Percentiles rank a stretch among this genome's conserved stretches.
phyloP scores from a whole-genome alignment of 139 green algal genomes.

The Raphidocelis subcapitata region DNA sequence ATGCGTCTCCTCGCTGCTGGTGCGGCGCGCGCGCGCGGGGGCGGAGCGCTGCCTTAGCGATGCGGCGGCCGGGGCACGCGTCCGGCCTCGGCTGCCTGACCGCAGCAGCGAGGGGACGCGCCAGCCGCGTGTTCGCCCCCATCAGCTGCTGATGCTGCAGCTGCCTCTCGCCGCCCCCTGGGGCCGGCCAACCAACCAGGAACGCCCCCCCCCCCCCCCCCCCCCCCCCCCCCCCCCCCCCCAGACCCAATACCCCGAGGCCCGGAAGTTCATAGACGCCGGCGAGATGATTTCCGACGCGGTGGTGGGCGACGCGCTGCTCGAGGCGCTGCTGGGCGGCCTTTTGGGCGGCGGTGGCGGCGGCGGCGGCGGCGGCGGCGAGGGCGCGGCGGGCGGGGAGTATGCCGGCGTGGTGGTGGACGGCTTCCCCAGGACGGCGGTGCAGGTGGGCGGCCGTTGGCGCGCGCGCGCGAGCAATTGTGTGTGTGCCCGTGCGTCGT shows the following conservation, averaged over 20 bases:
- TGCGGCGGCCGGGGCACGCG: too few species aligned
- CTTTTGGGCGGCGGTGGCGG: too few species aligned
- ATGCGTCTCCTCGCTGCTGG: constrained; percentile 20
- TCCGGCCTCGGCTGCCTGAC: too few species aligned
- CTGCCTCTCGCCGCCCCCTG: too few species aligned
- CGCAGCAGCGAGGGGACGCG: too few species aligned
- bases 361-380: not conserved
- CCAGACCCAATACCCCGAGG: not conserved
- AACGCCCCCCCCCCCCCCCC: too few species aligned
- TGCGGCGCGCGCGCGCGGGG: too few species aligned
- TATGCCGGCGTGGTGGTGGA: constrained; percentile 8
- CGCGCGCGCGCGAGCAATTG: not conserved
- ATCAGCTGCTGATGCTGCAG: too few species aligned
- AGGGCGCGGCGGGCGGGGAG: not conserved
- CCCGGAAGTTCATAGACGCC: constrained; percentile 17
- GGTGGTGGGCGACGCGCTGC: constrained; percentile 25
- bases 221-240: too few species aligned
- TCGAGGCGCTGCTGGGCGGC: constrained; percentile 15
- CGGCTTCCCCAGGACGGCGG: constrained; percentile 27
- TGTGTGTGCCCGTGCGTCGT: not conserved
- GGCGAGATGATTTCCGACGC: constrained; percentile 30
- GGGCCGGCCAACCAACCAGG: too few species aligned
- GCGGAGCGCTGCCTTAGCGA: too few species aligned
- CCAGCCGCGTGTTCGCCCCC: too few species aligned
- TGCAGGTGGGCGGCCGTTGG: constrained; percentile 30